Percentiles rank a stretch among this genome's conserved stretches.
These are phyloP conservation scores for Tolypocladium tundrense DNA, from an alignment of 2,329 filamentous ascomycete genomes.

Conservation along the genomic window DNA sequence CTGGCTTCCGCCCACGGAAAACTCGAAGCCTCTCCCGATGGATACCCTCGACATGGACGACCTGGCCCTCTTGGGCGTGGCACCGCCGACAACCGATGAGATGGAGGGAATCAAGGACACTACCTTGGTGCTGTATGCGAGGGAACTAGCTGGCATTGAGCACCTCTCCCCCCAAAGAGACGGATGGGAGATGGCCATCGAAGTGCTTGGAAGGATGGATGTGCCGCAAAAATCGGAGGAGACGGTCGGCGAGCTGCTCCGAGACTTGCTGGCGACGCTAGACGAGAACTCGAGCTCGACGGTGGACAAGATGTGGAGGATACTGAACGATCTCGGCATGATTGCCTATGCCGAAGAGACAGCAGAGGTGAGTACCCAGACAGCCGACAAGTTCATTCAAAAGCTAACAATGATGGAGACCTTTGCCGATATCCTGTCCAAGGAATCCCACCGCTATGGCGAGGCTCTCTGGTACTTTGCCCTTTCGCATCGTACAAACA, in stretches of 20 bases:
- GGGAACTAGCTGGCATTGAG: constrained; percentile 49
- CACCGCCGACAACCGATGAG: constrained; percentile 45
- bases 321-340: constrained; percentile 72
- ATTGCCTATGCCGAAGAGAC: constrained; percentile 68
- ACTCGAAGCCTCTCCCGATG: constrained; percentile 38
- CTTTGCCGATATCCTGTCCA: constrained; percentile 69
- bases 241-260: constrained; percentile 62
- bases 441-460: constrained; percentile 68
- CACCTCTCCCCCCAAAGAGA: constrained; percentile 42
- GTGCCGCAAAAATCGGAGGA: constrained; percentile 60
- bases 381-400: background rate
- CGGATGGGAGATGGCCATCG: constrained; percentile 84
- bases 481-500: constrained; percentile 65
- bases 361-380: constrained; percentile 59
- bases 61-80: constrained; percentile 69
- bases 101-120: constrained; percentile 65
- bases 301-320: constrained; percentile 71
- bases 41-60: constrained; percentile 73
- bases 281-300: constrained; percentile 58
- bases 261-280: constrained; percentile 49
- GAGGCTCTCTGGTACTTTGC: constrained; percentile 87
- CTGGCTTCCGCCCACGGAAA: constrained; percentile 54
- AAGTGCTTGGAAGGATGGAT: constrained; percentile 73
- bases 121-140: constrained; percentile 66
- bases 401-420: constrained; percentile 41